Evolutionary conservation across 257 asterid species (phyloP), one percentile per base, ranked within the genome.

Genomic region (Fraxinus quadrangulata): DNA sequence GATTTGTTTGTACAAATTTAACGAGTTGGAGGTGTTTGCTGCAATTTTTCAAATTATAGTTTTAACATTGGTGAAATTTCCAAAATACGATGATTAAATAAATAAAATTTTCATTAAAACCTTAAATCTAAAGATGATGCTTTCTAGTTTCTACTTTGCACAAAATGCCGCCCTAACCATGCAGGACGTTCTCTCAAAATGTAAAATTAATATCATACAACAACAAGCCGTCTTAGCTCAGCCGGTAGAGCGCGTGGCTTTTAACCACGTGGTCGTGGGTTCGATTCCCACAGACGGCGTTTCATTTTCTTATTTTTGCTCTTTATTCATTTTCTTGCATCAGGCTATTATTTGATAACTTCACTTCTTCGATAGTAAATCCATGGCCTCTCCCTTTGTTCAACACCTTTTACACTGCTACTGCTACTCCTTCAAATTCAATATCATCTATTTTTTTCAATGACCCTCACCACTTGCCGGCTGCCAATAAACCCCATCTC

Each of bases 241-340:
- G 97, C 87, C 16, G 97, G 97, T 89, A 90, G 97, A 91, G 97
- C 96, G 98, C 94, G 95, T 94, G 95, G 97, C 95, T 92, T 95
- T 95, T 91, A 91, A 93, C 97, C 94, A 90, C 89, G 94, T 91
- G 92, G 97, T 89, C 97, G 92, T 91, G 96, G 94, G 98, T 92
- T 92, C 97, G 95, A 94, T 85, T 85, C 96, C 98, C 97, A 89
- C 94, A 88, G 94, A 91, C 88, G 96, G 96, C 92, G 94, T 0
- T 16, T 3, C 17, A 9, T 40, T 3, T 11, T 11, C 13, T 42
- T 3, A 11, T 11, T 42, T 42, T 42, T 12, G 4, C 51, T 12
- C 17, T 11, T 42, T 42, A 11, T 39, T 39, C 13, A 8, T 5
- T 26, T 13, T 75, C 77, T n/a, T 56, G 3, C 21, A 12, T 31